Percentiles rank a stretch among this genome's conserved stretches.
Evolutionary conservation across 2,329 filamentous ascomycete genomes (phyloP).

Genomic region (Ophiostoma pallidulum): DNA sequence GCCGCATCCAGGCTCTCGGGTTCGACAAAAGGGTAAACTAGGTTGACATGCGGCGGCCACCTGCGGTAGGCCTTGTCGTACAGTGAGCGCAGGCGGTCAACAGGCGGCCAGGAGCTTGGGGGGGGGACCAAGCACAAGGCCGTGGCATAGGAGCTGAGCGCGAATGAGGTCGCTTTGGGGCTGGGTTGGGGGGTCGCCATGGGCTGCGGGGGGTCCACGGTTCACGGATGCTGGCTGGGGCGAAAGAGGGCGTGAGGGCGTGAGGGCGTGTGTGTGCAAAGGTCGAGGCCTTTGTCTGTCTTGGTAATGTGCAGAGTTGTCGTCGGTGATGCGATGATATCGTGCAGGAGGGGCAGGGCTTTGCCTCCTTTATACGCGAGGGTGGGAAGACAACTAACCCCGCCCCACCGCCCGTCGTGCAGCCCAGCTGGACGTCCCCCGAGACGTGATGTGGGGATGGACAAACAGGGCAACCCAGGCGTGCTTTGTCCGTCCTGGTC

Average conservation of each 20-base stretch:
- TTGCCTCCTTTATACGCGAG: too few species aligned
- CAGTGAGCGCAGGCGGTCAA: slow-evolving; percentile 47
- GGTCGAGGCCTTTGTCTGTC: too few species aligned
- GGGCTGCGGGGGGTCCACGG: background rate
- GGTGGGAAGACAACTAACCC: too few species aligned
- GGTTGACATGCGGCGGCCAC: slow-evolving; percentile 60
- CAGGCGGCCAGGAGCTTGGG: slow-evolving; percentile 32
- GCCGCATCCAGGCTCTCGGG: slow-evolving; percentile 36
- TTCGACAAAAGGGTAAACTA: slow-evolving; percentile 56
- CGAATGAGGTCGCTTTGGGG: background rate
- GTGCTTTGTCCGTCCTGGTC: too few species aligned
- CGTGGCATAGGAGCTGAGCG: slow-evolving; percentile 40
- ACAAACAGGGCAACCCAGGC: too few species aligned
- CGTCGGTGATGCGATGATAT: too few species aligned
- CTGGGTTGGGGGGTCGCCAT: slow-evolving; percentile 15
- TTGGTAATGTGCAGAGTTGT: too few species aligned
- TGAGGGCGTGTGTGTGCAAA: too few species aligned
- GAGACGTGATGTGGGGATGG: too few species aligned
- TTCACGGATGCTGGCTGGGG: background rate
- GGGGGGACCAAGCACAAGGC: slow-evolving; percentile 53
- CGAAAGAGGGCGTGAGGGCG: background rate
- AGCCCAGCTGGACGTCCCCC: too few species aligned
- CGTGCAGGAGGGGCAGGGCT: too few species aligned
- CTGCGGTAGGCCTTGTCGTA: slow-evolving; percentile 52
- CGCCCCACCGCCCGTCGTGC: too few species aligned